Conservation (phyloP, 257 asterid species). For the Verbena officinalis region DNA sequence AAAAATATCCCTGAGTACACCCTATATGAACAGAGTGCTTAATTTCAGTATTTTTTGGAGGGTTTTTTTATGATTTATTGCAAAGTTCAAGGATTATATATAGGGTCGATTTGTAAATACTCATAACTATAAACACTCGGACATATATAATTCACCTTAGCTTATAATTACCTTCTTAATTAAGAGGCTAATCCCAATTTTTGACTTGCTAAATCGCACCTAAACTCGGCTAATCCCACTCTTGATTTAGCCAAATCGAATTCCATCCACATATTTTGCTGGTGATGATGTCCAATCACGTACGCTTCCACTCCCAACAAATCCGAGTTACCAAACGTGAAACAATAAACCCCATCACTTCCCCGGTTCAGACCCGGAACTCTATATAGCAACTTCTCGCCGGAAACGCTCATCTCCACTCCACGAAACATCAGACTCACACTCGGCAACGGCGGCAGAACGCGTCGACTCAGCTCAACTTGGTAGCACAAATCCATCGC, state of each 20-base stretch:
- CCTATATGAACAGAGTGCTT: no score
- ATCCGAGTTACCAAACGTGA: conserved; percentile 85
- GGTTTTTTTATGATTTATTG: no score
- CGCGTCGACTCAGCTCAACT: conserved; percentile 37
- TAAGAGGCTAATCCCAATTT: conserved; percentile 41
- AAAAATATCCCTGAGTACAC: no score
- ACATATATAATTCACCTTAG: no score
- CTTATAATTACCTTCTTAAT: no score
- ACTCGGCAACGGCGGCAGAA: conserved; percentile 52
- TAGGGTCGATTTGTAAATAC: no score
- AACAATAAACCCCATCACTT: conserved; percentile 49
- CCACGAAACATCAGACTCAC: conserved; percentile 70
- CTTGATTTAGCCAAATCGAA: conserved; percentile 66
- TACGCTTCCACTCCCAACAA: conserved; percentile 75
- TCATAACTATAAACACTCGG: no score
- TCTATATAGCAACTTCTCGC: conserved; percentile 65
- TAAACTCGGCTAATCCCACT: conserved; percentile 67
- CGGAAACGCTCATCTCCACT: conserved; percentile 71
- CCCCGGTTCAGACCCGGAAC: conserved; percentile 61
- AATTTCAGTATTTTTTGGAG: no score
- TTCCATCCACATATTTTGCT: conserved; percentile 80
- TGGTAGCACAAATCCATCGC: conserved; percentile 78
- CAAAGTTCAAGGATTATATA: no score
- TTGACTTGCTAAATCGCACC: conserved; percentile 72
- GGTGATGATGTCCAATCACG: conserved; percentile 85